Base-by-base conservation (phyloP, 2,329 filamentous ascomycete genomes). In the Fusarium pseudocircinatum region DNA sequence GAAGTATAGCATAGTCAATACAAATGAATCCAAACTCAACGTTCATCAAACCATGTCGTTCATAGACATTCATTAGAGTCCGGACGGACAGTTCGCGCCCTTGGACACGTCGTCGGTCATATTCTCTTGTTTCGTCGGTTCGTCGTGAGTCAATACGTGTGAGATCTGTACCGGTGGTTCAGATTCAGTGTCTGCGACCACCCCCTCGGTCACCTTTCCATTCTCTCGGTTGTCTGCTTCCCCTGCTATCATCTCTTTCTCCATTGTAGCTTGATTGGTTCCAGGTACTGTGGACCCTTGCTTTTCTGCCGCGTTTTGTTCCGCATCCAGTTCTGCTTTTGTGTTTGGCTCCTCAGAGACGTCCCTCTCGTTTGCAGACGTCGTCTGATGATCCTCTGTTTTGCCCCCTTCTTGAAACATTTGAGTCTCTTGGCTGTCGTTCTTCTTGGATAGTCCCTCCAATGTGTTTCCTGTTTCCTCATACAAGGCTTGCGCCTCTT, bases 281-380 rank as follows among this genome's bases (percentile, higher is more conserved):
- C 70, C 69, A 71, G 76, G 76, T 78, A 44, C 76, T 77, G 76
- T 78, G 47, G 42, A 75, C 68, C 76, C 76, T 69, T 67, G 69
- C 66, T 62, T 63, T 63, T 77, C 62, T 64, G 64, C 56, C 62
- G 62, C 54, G 46, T 64, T 65, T 50, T 54, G 65, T 63, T 59
- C 53, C 34, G 58, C 49, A 40, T 57, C 63, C 67, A 42, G 53
- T 63, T 69, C 65, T 64, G 64, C 46, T 54, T 65, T 67, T 47
- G 37, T 46, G 59, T 46, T 60, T 46, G 53, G 44, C 42, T 52
- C 60, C 28, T 65, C 70, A 39, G 54, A 53, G 39, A 56, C 42
- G 42, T 49, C 34, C 32, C 50, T 56, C 30, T 42, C 63, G 18
- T 50, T 30, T n/a, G 40, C 30, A 15, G 42, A 37, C 39, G 50